Base-by-base conservation (phyloP, 768 basidiomycete genomes). In the Hysterangium stoloniferum region DNA sequence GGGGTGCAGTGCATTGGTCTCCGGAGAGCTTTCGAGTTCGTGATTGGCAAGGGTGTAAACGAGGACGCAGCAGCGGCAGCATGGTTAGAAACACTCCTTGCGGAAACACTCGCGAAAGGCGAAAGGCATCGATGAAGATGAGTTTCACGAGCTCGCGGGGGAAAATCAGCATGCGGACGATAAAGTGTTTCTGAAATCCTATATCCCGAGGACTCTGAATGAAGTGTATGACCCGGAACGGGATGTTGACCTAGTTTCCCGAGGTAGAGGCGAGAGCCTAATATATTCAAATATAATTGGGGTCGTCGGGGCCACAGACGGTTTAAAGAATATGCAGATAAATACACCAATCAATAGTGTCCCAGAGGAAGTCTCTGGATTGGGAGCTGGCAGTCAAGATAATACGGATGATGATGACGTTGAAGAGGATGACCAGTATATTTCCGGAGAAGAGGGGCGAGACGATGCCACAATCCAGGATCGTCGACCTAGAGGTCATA, bases 141-240 rank as follows among this genome's bases (percentile, higher is more conserved):
- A 54, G 38, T 37, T n/a, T n/a, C n/a, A n/a, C n/a, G n/a, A n/a
- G n/a, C n/a, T n/a, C n/a, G n/a, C n/a, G n/a, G n/a, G n/a, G n/a
- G 19, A 41, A 33, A 62, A 35, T 54, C 70, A 36, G 13, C 76
- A 72, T 6, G 82, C 86, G 42, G 93, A 96, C 64, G 93, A 98
- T 61, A 78, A 79, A 6, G 80, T 98, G 11, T 99, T 99, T 72
- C 67, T 91, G 63, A 75, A 75, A 24, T 88, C 92, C 1, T 97
- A 90, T 68, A 99, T 98, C 57, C 96, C 96, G 12, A 82, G 94
- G 29, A 84, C 81, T 20, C 69, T 99, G 42, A 88, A 90, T 56
- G 92, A 98, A 61, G 84, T 99, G 6, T 89, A 84, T 62, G 92
- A 98, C 64, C 91, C 94, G 1, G 96, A 99, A 63, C 76, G 94